Evolutionary conservation across 805 yeast species (phyloP), one percentile per base, ranked within the genome.

Genomic region (Scheffersomyces ergatensis): DNA sequence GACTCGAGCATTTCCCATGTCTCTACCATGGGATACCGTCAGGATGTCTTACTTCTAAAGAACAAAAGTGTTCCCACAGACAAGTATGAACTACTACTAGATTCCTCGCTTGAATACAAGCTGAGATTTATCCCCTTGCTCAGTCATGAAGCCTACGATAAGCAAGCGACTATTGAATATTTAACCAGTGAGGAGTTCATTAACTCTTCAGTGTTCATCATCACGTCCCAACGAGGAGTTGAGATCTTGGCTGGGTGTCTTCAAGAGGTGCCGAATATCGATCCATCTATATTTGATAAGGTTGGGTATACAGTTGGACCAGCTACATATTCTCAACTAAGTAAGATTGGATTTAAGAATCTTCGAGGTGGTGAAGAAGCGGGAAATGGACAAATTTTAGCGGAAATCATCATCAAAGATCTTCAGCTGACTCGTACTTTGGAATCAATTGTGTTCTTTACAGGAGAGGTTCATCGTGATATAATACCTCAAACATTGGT

Each of bases 141-240:
- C 33, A 72, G 74, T 27, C 96, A 89, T 59, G 69, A 74, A 0
- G 82, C 78, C 34, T 60, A 76, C 18, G 74, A 79, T 43, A 70
- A 77, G 9, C 49, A 55, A 0, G 67, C 62, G 12, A 74, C 85
- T 3, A 54, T 70, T 3, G 46, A 52, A 0, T 72, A 73, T 37
- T 62, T 89, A 9, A 53, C 53, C 2, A 69, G 79, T 4, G 53
- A 54, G 0, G 66, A 63, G 8, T 80, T 77, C 45, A 44, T 76
- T 0, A 35, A 51, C 1, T 50, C 61, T 0, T 65, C 71, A 21
- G 76, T 82, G 0, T 61, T 89, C 27, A 83, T 92, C 8, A 80
- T 92, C 3, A 90, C 98, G 0, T 85, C 95, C 2, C 97, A 92
- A 57, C 62, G 98, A 48, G 95, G 97, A 2, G 95, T 90, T 0